Evolutionary conservation across 2,329 filamentous ascomycete genomes (phyloP).

Genomic region (Aspergillus pseudoviridinutans): DNA sequence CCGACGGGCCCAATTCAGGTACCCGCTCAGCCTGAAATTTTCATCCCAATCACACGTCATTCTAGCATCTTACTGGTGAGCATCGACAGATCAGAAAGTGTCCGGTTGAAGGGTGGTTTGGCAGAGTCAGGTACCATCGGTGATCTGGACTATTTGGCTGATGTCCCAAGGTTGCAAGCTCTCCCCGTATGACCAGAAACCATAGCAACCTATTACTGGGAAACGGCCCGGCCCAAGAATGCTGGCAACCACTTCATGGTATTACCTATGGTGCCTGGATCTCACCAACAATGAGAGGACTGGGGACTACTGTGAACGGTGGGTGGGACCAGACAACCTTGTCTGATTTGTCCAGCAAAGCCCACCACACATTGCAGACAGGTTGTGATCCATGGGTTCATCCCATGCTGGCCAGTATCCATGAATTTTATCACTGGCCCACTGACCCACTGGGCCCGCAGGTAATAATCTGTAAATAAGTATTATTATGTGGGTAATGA

Average conservation of each 20-base stretch:
- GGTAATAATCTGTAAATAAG: not conserved
- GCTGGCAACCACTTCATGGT: not conserved
- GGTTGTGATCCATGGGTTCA: not conserved
- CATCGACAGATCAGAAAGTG: not conserved
- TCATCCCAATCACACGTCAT: conserved; percentile 6
- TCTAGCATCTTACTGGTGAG: not conserved
- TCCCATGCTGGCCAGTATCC: not conserved
- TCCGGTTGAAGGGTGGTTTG: not conserved
- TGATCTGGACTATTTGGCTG: not conserved
- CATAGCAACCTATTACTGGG: not conserved
- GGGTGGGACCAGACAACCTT: not conserved
- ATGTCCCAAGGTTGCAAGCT: not conserved
- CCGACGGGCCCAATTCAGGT: conserved; percentile 2
- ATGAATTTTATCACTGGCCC: not conserved
- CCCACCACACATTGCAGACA: not conserved
- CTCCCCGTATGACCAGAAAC: not conserved
- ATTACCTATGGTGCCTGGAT: not conserved
- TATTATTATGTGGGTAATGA: too few species aligned
- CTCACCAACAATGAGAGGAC: not conserved
- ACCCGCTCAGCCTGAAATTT: not conserved
- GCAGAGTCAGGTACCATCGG: not conserved
- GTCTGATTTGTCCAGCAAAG: not conserved
- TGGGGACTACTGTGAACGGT: not conserved
- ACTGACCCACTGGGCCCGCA: too few species aligned
- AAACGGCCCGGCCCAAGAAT: not conserved